These are phyloP conservation scores for Leptodontidium sp. DNA, from an alignment of 2,329 filamentous ascomycete genomes.

Conservation along the genomic window DNA sequence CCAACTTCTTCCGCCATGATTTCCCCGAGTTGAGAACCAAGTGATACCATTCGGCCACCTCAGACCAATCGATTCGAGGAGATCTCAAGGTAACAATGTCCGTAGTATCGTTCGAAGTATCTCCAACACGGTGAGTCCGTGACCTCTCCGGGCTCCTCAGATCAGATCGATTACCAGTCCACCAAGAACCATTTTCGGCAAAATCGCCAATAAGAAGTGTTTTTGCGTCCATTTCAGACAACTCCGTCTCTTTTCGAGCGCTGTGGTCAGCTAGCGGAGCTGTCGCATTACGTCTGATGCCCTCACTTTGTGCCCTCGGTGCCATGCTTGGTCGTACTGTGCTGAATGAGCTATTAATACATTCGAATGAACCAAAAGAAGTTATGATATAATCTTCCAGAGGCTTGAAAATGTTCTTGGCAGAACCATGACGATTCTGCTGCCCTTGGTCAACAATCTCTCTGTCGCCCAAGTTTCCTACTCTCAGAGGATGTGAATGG, in stretches of 20 bases:
- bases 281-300: conserved; percentile 38
- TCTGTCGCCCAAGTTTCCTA: background rate
- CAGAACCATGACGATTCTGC: conserved; percentile 47
- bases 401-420: conserved; percentile 73
- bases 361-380: conserved; percentile 74
- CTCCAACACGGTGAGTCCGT: conserved; percentile 45
- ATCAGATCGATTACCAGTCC: conserved; percentile 67
- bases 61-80: conserved; percentile 78
- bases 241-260: conserved; percentile 41
- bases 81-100: conserved; percentile 64
- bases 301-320: conserved; percentile 43
- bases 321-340: conserved; percentile 54
- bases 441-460: conserved; percentile 39
- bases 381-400: conserved; percentile 80
- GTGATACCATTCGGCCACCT: conserved; percentile 79
- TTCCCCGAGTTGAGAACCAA: conserved; percentile 71
- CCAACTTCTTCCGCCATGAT: conserved; percentile 69
- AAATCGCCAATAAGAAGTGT: conserved; percentile 77
- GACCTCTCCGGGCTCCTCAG: conserved; percentile 48
- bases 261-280: conserved; percentile 45
- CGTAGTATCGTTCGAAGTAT: conserved; percentile 23
- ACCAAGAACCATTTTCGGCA: conserved; percentile 84
- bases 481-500: conserved; percentile 1
- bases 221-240: conserved; percentile 77
- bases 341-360: conserved; percentile 80